Percentiles rank a stretch among this genome's conserved stretches.
Conservation (phyloP, 352 stramenopile species). For the Phytophthora chlamydospora region DNA sequence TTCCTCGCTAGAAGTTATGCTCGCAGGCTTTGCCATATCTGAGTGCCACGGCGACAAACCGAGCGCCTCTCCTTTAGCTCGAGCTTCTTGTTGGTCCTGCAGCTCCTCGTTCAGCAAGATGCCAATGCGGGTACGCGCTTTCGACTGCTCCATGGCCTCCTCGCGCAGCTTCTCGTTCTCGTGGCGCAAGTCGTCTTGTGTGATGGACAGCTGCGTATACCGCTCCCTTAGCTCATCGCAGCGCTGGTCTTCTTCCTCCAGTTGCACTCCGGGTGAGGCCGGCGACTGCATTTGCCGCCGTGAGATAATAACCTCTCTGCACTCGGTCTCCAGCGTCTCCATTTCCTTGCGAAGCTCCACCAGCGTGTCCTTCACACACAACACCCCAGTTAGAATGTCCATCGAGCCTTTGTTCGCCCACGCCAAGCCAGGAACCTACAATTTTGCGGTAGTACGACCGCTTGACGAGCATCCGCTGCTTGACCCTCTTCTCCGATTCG, state of each 20-base stretch:
- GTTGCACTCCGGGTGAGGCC: slow-evolving; percentile 4
- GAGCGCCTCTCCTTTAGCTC: slow-evolving; percentile 19
- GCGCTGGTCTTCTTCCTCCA: slow-evolving; percentile 20
- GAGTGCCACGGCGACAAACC: slow-evolving; percentile 12
- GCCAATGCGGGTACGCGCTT: slow-evolving; percentile 53
- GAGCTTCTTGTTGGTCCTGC: slow-evolving; percentile 42
- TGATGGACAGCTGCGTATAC: slow-evolving; percentile 59
- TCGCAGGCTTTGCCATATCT: neutral
- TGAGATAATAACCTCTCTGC: slow-evolving; percentile 42
- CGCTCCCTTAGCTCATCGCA: slow-evolving; percentile 51
- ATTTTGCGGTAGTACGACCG: slow-evolving; percentile 81
- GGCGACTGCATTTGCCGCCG: slow-evolving; percentile 21
- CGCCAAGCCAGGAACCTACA: slow-evolving; percentile 32
- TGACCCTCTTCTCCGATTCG: slow-evolving; percentile 66
- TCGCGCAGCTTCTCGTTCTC: slow-evolving; percentile 65
- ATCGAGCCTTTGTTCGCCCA: too few relatives aligned
- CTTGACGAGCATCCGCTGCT: slow-evolving; percentile 74
- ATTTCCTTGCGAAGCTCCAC: slow-evolving; percentile 58
- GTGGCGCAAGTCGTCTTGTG: slow-evolving; percentile 56
- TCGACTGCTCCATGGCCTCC: slow-evolving; percentile 63
- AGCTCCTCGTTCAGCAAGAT: slow-evolving; percentile 67
- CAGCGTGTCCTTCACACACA: slow-evolving; percentile 50
- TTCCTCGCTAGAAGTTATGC: neutral
- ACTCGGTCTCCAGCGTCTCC: slow-evolving; percentile 55
- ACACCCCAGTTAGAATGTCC: neutral